These are phyloP conservation scores for Daldinia childiae DNA, from an alignment of 495 filamentous ascomycete species.

Conservation along the genomic window DNA sequence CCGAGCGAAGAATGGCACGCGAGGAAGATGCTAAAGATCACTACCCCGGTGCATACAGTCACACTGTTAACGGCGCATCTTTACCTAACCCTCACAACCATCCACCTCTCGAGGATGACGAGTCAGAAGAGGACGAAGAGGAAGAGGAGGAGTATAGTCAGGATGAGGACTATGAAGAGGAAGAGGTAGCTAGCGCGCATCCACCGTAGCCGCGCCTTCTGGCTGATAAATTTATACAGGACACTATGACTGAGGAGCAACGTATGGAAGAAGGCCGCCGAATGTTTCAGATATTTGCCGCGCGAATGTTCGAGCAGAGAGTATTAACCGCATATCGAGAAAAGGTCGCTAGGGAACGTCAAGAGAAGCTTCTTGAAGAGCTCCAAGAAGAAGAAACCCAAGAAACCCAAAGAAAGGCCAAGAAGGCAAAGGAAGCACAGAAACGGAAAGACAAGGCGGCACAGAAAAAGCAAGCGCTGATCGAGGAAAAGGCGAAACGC, in stretches of 20 bases:
- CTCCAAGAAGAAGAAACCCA: constrained; percentile 82
- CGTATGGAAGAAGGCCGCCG: constrained; percentile 97
- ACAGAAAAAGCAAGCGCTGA: constrained; percentile 83
- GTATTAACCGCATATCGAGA: constrained; percentile 97
- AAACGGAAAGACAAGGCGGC: constrained; percentile 92
- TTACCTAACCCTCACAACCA: constrained; percentile 56
- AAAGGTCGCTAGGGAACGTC: constrained; percentile 92
- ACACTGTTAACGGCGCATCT: constrained; percentile 55
- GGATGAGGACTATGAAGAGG: constrained; percentile 88
- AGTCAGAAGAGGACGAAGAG: constrained; percentile 80
- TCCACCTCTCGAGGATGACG: constrained; percentile 71
- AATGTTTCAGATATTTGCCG: constrained; percentile 99
- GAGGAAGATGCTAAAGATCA: constrained; percentile 89
- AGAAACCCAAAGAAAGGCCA: constrained; percentile 81
- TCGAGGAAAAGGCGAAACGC: constrained; percentile 85
- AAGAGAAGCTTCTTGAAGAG: constrained; percentile 90
- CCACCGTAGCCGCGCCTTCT: constrained; percentile 4
- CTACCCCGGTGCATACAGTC: constrained; percentile 64
- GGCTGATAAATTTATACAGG: constrained; percentile 64
- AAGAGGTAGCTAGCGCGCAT: constrained; percentile 71
- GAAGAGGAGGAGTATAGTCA: constrained; percentile 89
- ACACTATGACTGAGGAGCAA: constrained; percentile 96
- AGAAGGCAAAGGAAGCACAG: constrained; percentile 91
- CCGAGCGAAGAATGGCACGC: constrained; percentile 94
- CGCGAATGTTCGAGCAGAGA: constrained; percentile 98